A percentile compares a stretch with the other conserved stretches of the same genome.
phyloP scores from a whole-genome alignment of 129 eudicot species.

The Helianthus tuberosus region DNA sequence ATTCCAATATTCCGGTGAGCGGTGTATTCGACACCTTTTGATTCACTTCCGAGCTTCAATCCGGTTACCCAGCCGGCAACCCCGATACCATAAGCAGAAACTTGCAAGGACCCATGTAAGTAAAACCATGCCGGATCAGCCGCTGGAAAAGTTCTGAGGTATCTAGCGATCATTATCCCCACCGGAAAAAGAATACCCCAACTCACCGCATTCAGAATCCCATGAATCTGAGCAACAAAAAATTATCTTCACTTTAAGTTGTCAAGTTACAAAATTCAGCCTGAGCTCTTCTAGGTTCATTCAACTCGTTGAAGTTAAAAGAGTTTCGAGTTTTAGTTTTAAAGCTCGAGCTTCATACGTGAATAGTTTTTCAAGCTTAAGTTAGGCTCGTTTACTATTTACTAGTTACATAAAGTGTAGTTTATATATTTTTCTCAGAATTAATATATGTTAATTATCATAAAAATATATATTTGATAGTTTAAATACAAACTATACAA shows the following conservation, averaged over 20 bases:
- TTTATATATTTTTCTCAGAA: too few relatives aligned
- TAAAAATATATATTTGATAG: too few relatives aligned
- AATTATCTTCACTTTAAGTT: neutral
- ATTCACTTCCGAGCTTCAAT: conserved; percentile 74
- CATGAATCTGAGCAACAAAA: conserved; percentile 64
- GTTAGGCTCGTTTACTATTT: too few relatives aligned
- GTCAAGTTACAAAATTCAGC: neutral
- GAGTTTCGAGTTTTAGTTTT: too few relatives aligned
- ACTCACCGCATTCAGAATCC: conserved; percentile 75
- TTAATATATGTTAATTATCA: too few relatives aligned
- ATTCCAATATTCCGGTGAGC: conserved; percentile 77
- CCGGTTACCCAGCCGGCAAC: conserved; percentile 97
- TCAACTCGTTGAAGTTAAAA: too few relatives aligned
- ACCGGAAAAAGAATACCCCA: conserved; percentile 77
- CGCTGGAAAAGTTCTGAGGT: conserved; percentile 50
- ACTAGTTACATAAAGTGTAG: too few relatives aligned
- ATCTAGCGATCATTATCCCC: conserved; percentile 69
- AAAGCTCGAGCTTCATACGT: too few relatives aligned
- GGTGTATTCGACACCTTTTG: conserved; percentile 52
- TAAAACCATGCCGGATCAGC: conserved; percentile 95
- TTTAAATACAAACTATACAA: neutral
- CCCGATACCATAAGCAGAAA: conserved; percentile 74
- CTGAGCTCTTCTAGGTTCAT: too few relatives aligned
- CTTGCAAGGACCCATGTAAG: conserved; percentile 64
- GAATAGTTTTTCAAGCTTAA: neutral